Percentiles rank a stretch among this genome's conserved stretches.
phyloP scores from a whole-genome alignment of 345 rosid genomes.

The Corymbia maculata region DNA sequence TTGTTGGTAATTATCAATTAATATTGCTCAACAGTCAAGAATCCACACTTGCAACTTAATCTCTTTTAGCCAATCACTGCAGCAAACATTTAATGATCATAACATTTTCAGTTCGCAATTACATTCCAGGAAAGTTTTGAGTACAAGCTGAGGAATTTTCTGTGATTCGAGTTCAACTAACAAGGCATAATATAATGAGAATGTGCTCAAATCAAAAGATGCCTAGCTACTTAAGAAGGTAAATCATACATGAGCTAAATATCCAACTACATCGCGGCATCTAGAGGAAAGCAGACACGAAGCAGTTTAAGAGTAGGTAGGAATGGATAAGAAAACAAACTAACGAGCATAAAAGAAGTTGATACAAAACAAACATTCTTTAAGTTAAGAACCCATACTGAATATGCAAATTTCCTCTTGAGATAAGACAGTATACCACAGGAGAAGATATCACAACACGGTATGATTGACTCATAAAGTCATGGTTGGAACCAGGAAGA shows the following conservation, averaged over 20 bases:
- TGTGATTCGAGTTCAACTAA: background rate
- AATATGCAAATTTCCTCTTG: background rate
- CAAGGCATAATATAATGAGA: background rate
- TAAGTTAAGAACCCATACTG: background rate
- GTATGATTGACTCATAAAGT: constrained; percentile 50
- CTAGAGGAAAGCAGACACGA: background rate
- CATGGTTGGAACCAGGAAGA: constrained; percentile 76
- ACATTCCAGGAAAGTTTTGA: background rate
- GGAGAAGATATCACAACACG: constrained; percentile 86
- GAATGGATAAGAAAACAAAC: background rate
- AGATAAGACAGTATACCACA: constrained; percentile 44
- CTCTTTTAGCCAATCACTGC: background rate
- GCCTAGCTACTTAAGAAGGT: background rate
- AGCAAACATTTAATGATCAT: background rate
- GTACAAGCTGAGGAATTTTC: background rate
- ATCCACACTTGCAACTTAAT: background rate
- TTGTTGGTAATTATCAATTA: background rate
- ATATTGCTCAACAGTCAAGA: background rate
- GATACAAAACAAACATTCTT: background rate
- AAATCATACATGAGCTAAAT: background rate
- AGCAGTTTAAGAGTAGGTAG: background rate
- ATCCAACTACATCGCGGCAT: background rate
- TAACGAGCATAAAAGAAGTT: background rate
- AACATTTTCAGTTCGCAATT: background rate
- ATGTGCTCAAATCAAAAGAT: background rate